A percentile compares a stretch with the other conserved stretches of the same genome.
phyloP scores from a whole-genome alignment of 2,329 filamentous ascomycete species.

The Xylaria polymorpha region DNA sequence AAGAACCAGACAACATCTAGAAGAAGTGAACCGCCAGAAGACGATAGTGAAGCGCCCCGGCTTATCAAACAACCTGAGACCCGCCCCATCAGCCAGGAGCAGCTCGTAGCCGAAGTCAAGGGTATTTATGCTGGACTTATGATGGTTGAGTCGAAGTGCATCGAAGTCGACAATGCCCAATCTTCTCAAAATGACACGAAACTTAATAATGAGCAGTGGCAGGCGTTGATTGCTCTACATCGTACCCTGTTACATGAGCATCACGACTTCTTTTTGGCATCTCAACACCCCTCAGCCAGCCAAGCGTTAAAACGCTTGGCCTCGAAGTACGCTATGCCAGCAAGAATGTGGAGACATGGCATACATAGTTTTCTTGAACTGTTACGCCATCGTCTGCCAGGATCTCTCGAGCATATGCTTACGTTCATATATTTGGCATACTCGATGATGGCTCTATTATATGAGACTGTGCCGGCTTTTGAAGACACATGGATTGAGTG shows the following conservation, averaged over 20 bases:
- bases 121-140: constrained; percentile 85
- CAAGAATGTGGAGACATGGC: constrained; percentile 92
- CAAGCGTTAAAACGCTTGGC: constrained; percentile 75
- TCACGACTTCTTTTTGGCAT: constrained; percentile 87
- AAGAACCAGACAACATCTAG: constrained; percentile 27
- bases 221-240: constrained; percentile 84
- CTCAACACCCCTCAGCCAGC: constrained; percentile 84
- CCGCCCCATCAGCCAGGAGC: constrained; percentile 77
- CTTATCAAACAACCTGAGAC: constrained; percentile 49
- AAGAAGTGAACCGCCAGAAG: constrained; percentile 30
- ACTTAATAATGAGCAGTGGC: constrained; percentile 78
- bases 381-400: constrained; percentile 77
- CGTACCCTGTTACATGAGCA: constrained; percentile 84
- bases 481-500: constrained; percentile 95
- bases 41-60: constrained; percentile 31
- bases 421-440: constrained; percentile 91
- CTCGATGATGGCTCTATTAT: constrained; percentile 86
- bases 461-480: constrained; percentile 86
- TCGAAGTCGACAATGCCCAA: constrained; percentile 79
- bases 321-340: constrained; percentile 89
- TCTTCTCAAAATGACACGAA: constrained; percentile 57
- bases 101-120: constrained; percentile 83
- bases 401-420: constrained; percentile 87
- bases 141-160: constrained; percentile 89
- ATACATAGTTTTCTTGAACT: constrained; percentile 88